Conservation (phyloP, 78 protist genomes). For the Planoprotostelium fungivorum region DNA sequence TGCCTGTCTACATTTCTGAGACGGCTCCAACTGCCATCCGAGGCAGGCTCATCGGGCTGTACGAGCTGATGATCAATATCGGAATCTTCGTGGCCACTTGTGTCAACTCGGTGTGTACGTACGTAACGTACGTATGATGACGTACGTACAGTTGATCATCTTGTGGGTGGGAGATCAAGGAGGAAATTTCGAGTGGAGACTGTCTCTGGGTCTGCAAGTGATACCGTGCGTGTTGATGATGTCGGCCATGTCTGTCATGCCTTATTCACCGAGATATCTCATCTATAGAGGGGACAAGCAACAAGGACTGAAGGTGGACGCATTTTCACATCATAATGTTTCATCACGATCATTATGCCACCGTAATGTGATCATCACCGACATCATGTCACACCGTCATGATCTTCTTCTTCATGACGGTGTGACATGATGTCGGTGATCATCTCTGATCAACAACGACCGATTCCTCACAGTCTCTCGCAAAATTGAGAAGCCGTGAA, state of each 20-base stretch:
- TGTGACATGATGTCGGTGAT: too few species aligned
- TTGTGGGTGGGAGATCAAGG: too few species aligned
- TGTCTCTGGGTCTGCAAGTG: conserved; percentile 9
- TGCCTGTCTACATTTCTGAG: conserved; percentile 22
- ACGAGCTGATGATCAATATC: conserved; percentile 7
- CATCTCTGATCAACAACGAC: too few species aligned
- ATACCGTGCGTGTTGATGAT: background rate
- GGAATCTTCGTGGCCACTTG: conserved; percentile 12
- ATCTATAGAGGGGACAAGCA: conserved; percentile 2
- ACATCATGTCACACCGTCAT: too few species aligned
- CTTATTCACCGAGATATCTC: conserved; percentile 13
- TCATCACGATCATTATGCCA: too few species aligned
- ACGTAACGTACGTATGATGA: too few species aligned
- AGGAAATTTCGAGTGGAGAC: conserved; percentile 17
- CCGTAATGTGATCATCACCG: too few species aligned
- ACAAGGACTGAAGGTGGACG: conserved; percentile 4
- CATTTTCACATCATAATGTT: too few species aligned
- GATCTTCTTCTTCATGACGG: too few species aligned
- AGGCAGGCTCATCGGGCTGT: conserved; percentile 16
- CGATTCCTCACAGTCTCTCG: too few species aligned
- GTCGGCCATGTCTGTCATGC: background rate
- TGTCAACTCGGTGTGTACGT: too few species aligned
- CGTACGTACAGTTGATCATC: background rate
- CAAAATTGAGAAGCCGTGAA: conserved; percentile 2
- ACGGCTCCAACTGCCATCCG: conserved; percentile 14